A percentile compares a stretch with the other conserved stretches of the same genome.
phyloP scores from a whole-genome alignment of 768 basidiomycete genomes.

The Boletus sensibilis region DNA sequence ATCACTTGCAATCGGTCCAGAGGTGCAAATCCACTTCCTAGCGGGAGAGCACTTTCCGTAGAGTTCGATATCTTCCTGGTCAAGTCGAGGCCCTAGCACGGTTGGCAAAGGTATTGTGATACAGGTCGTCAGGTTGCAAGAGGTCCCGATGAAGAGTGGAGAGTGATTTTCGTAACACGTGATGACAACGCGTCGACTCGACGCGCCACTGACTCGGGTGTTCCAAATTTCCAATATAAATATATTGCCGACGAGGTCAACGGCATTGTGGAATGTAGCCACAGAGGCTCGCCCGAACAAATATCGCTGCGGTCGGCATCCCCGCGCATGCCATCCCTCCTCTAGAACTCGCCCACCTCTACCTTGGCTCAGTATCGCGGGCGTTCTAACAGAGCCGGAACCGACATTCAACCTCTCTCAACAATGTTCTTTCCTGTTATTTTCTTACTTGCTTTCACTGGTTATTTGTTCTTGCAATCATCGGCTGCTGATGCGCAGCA shows the following conservation, averaged over 20 bases:
- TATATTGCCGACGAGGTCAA: slow-evolving; percentile 23
- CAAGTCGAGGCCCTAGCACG: not conserved
- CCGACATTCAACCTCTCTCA: not conserved
- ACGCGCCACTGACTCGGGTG: not conserved
- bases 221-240: slow-evolving; percentile 8
- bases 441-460: slow-evolving; percentile 5
- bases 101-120: too few relatives aligned
- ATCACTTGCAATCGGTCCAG: not conserved
- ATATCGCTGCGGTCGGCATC: not conserved
- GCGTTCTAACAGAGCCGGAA: slow-evolving; percentile 3
- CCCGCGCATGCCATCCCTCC: slow-evolving; percentile 3
- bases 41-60: too few relatives aligned
- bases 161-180: slow-evolving; percentile 30
- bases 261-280: slow-evolving; percentile 26
- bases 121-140: not conserved
- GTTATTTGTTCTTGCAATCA: slow-evolving; percentile 9
- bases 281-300: slow-evolving; percentile 7
- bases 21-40: not conserved
- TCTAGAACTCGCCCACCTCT: not conserved
- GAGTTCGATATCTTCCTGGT: too few relatives aligned
- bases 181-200: slow-evolving; percentile 18
- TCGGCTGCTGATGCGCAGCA: slow-evolving; percentile 42
- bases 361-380: not conserved
- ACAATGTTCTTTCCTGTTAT: slow-evolving; percentile 13
- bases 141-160: not conserved